Base-by-base conservation (phyloP, 1,139 yeast species). In the Pichia cactophila region DNA sequence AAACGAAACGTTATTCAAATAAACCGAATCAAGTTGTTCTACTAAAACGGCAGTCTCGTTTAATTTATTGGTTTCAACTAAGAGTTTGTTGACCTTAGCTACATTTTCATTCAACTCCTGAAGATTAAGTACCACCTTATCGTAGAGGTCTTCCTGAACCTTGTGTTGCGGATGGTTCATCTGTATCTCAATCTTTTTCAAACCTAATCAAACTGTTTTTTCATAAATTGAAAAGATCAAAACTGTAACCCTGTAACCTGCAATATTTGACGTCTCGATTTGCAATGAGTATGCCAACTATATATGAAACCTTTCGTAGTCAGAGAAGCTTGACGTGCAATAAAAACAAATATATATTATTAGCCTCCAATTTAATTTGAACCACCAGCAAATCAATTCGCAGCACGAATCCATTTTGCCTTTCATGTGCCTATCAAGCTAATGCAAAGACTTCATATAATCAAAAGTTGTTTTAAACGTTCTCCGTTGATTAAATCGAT, bases 121-220 rank as follows among this genome's bases (percentile, higher is more conserved):
- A 57, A 86, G 80, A 58, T 86, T 86, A 62, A 78, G 80, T 50
- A 86, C 81, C 37, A 88, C 86, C 55, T 96, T 78, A 26, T 88
- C 77, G 51, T 86, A 72, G 41, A 88, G 71, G 17, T 89, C 89
- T 55, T 80, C 83, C 61, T 89, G 96, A 9, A 81, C 86, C 61
- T 85, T 87, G 60, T 86, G 95, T 62, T 88, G 94, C 4, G 96
- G 97, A 60, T 88, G 88, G 68, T 54, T 52, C 42, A 28, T 38
- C 31, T 29, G 12, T 23, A 23, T 4, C 23, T 23, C 23, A 23
- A 23, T 23, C 23, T 23, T 23, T 5, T 23, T 3, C 23, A 23
- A 23, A 23, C 23, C 5, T 23, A 23, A 5, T 23, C 23, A 23
- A 5, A 5, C 5, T 29, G 31, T 29, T 29, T 28, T 10, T 9